Conservation (phyloP, 345 rosid species). For the Microthlaspi erraticum region DNA sequence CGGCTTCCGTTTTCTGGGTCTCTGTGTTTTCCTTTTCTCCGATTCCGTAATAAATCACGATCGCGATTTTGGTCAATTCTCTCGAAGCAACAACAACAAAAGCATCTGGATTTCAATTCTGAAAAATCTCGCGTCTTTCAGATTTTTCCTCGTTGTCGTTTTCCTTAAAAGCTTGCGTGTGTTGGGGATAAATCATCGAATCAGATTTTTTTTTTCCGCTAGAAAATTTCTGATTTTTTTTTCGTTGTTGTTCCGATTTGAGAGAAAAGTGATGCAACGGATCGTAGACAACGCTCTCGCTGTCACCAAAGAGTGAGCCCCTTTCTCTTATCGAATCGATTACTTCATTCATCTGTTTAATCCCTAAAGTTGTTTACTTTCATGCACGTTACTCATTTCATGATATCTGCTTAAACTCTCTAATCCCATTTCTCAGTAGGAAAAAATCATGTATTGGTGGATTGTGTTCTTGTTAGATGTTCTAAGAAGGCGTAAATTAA, state of each 20-base stretch:
- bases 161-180: conserved; percentile 6
- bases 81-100: neutral
- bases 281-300: conserved; percentile 88
- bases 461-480: conserved; percentile 4
- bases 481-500: conserved; percentile 7
- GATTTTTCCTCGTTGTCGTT: conserved; percentile 31
- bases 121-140: neutral
- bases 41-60: neutral
- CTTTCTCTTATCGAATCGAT: conserved; percentile 29
- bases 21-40: conserved; percentile 14
- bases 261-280: conserved; percentile 61
- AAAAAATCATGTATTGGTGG: neutral
- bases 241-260: neutral
- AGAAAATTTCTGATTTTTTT: conserved; percentile 7
- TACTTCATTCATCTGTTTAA: neutral
- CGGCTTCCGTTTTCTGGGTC: conserved; percentile 24
- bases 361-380: neutral
- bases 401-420: neutral
- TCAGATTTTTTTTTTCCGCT: neutral
- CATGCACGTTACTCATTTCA: neutral
- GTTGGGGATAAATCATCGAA: neutral
- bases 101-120: conserved; percentile 7
- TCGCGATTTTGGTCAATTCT: conserved; percentile 26
- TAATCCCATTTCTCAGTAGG: neutral
- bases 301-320: conserved; percentile 86